phyloP scores from a whole-genome alignment of 2,329 filamentous ascomycete species.

The Clonostachys rosea region DNA sequence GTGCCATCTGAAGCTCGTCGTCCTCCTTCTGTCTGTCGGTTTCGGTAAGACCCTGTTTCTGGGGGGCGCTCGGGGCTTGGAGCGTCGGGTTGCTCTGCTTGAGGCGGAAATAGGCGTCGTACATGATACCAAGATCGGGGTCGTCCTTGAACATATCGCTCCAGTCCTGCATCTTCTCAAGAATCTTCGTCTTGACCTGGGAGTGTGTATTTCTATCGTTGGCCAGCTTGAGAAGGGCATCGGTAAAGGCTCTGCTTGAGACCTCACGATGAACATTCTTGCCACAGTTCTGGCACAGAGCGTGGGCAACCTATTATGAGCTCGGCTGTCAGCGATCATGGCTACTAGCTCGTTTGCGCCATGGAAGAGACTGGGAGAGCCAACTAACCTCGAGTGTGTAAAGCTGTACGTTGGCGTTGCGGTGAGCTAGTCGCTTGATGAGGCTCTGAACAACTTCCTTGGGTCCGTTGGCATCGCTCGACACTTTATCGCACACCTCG shows the following conservation, averaged over 20 bases:
- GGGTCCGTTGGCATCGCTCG: slow-evolving; percentile 50
- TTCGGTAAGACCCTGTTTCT: slow-evolving; percentile 88
- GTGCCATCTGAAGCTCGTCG: slow-evolving; percentile 92
- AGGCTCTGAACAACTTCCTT: slow-evolving; percentile 86
- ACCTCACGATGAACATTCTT: slow-evolving; percentile 83
- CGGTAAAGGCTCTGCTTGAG: slow-evolving; percentile 88
- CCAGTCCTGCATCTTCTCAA: slow-evolving; percentile 97
- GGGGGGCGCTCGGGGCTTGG: slow-evolving; percentile 86
- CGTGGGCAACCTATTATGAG: slow-evolving; percentile 68
- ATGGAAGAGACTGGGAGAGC: slow-evolving; percentile 1
- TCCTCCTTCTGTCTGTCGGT: slow-evolving; percentile 91
- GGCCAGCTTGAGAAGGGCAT: slow-evolving; percentile 84
- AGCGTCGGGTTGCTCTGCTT: slow-evolving; percentile 83
- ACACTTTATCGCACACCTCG: slow-evolving; percentile 58
- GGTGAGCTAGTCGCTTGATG: slow-evolving; percentile 87
- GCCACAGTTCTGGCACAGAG: slow-evolving; percentile 88
- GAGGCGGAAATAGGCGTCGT: slow-evolving; percentile 84
- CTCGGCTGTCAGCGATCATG: too few species aligned
- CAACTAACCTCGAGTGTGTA: slow-evolving; percentile 77
- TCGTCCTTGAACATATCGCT: slow-evolving; percentile 88
- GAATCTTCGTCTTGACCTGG: slow-evolving; percentile 94
- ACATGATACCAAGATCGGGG: slow-evolving; percentile 94
- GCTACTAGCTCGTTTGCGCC: too few species aligned
- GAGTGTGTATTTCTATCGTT: slow-evolving; percentile 93
- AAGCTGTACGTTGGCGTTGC: slow-evolving; percentile 93